Conservation (phyloP, 2,329 filamentous ascomycete genomes). For the Lasiodiplodia sp. region DNA sequence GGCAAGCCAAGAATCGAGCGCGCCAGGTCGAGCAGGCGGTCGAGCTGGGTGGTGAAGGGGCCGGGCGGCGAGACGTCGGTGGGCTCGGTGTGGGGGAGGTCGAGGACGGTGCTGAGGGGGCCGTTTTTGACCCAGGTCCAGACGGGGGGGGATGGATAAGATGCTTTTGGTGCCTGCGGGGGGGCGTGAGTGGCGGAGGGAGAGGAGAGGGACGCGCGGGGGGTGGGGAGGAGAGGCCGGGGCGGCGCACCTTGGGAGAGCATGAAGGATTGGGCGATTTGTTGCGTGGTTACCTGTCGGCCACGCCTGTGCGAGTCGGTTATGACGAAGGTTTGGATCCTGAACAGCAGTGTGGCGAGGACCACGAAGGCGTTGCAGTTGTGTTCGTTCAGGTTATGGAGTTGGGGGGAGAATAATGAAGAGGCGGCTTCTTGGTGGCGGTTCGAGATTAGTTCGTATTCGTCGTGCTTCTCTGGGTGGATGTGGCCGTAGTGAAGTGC, state of each 20-base stretch:
- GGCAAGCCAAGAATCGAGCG: neutral
- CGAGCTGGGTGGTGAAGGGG: neutral
- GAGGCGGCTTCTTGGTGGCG: neutral
- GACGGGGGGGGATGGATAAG: neutral
- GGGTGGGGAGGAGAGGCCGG: too few species aligned
- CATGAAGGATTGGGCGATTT: neutral
- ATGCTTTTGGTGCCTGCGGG: neutral
- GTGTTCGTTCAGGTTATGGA: neutral
- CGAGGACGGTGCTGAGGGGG: neutral
- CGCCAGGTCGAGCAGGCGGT: neutral
- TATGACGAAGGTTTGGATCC: neutral
- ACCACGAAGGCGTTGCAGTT: neutral
- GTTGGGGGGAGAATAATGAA: neutral
- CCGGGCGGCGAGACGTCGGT: neutral
- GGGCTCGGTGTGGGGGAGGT: neutral
- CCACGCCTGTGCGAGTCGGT: neutral
- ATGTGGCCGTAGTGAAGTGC: neutral
- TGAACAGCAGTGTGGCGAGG: neutral
- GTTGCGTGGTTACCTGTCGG: neutral
- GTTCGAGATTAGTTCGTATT: neutral
- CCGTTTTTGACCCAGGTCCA: neutral
- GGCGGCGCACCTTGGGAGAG: neutral
- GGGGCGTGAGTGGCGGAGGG: too few species aligned
- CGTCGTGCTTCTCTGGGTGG: neutral
- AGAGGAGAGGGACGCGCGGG: too few species aligned